Conservation (phyloP, 179 eudicot species). For the Nepenthes alata region DNA sequence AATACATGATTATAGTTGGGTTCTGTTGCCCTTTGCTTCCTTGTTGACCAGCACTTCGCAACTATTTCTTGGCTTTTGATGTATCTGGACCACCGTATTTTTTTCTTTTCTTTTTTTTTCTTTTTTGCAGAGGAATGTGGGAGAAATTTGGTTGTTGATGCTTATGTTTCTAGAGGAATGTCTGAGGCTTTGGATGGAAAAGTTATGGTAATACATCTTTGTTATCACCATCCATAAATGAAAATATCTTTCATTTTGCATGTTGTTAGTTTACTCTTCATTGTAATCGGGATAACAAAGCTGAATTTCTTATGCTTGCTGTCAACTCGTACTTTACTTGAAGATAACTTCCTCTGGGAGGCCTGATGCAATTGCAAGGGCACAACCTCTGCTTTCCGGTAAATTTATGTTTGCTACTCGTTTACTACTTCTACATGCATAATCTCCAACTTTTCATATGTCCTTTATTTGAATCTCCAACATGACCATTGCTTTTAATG, state of each 20-base stretch:
- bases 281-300: neutral
- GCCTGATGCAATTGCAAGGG: slow-evolving; percentile 44
- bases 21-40: too few species aligned
- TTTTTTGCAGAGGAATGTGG: slow-evolving; percentile 41
- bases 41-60: too few species aligned
- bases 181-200: slow-evolving; percentile 50
- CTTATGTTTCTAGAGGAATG: slow-evolving; percentile 38
- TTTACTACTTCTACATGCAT: neutral
- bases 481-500: slow-evolving; percentile 11
- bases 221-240: slow-evolving; percentile 4
- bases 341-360: slow-evolving; percentile 69
- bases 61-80: too few species aligned
- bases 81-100: neutral
- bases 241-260: neutral
- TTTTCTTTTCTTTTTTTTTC: neutral
- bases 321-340: slow-evolving; percentile 4
- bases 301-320: slow-evolving; percentile 2
- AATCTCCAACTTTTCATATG: neutral
- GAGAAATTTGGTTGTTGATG: slow-evolving; percentile 44
- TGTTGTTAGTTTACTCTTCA: slow-evolving; percentile 1
- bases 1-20: too few species aligned
- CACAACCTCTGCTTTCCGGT: slow-evolving; percentile 70
- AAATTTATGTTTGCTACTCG: neutral
- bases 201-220: slow-evolving; percentile 41
- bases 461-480: slow-evolving; percentile 6